These are phyloP conservation scores for Usnea hakonensis DNA, from an alignment of 495 filamentous ascomycete genomes.

Conservation along the genomic window DNA sequence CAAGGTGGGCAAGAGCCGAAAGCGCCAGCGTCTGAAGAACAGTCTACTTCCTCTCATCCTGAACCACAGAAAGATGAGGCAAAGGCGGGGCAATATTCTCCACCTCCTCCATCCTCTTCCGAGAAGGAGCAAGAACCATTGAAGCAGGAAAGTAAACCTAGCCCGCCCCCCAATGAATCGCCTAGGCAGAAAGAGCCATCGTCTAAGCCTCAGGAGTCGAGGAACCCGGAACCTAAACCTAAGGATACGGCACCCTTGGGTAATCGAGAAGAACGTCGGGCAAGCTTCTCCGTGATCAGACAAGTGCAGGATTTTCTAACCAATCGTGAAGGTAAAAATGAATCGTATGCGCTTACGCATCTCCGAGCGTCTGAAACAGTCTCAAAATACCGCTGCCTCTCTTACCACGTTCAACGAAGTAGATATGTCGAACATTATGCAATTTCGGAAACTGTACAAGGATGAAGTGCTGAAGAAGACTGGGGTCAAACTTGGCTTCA, in stretches of 20 bases:
- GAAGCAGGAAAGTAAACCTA: conserved; percentile 41
- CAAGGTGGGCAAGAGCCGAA: conserved; percentile 48
- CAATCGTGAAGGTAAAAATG: conserved; percentile 77
- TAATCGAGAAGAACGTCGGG: conserved; percentile 80
- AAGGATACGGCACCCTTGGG: conserved; percentile 46
- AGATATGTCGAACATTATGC: conserved; percentile 97
- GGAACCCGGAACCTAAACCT: conserved; percentile 29
- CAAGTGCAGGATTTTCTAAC: conserved; percentile 2
- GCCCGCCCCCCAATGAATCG: conserved; percentile 29
- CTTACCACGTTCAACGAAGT: conserved; percentile 99
- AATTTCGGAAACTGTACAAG: conserved; percentile 94
- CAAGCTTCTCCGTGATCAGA: conserved; percentile 39
- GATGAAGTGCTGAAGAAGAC: conserved; percentile 93
- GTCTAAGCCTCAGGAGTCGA: conserved; percentile 26
- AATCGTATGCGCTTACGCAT: conserved; percentile 98
- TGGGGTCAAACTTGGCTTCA: conserved; percentile 96
- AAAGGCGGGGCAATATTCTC: conserved; percentile 35
- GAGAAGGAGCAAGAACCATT: conserved; percentile 36
- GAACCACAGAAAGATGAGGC: conserved; percentile 47
- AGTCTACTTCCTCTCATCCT: conserved; percentile 48
- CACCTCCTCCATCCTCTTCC: conserved; percentile 27
- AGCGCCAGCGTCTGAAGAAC: conserved; percentile 49
- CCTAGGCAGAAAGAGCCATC: conserved; percentile 24
- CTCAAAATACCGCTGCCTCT: conserved; percentile 95
- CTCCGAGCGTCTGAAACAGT: conserved; percentile 96